phyloP scores from a whole-genome alignment of 1,139 yeast species.

The Arxiozyma slooffiae region DNA sequence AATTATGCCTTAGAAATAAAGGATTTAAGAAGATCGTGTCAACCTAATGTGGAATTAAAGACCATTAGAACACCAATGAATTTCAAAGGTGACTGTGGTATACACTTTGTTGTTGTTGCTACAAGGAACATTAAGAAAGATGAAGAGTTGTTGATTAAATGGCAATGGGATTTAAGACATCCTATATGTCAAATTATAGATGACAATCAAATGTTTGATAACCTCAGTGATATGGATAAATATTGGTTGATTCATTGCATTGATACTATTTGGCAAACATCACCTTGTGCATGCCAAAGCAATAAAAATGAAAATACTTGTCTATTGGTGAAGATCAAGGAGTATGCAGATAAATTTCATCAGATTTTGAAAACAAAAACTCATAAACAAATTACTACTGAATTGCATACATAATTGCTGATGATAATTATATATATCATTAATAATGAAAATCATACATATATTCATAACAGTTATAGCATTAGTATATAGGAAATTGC shows the following conservation, averaged over 20 bases:
- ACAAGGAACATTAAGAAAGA: slow-evolving; percentile 46
- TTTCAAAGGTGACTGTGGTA: slow-evolving; percentile 3
- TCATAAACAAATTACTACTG: not conserved
- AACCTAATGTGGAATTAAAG: slow-evolving; percentile 61
- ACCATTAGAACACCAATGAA: slow-evolving; percentile 36
- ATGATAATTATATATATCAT: not conserved
- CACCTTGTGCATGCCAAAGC: slow-evolving; percentile 57
- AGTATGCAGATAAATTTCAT: slow-evolving; percentile 26
- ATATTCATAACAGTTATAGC: not conserved
- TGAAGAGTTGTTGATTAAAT: slow-evolving; percentile 61
- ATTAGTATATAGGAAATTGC: not conserved
- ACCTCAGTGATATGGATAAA: slow-evolving; percentile 41
- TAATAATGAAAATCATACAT: no score
- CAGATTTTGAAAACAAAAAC: slow-evolving; percentile 9
- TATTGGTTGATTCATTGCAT: slow-evolving; percentile 50
- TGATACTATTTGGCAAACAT: slow-evolving; percentile 51
- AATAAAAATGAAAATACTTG: slow-evolving; percentile 36
- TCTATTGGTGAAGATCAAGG: slow-evolving; percentile 49
- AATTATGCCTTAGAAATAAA: not conserved
- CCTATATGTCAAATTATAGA: slow-evolving; percentile 51
- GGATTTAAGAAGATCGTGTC: slow-evolving; percentile 62
- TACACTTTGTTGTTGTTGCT: slow-evolving; percentile 47
- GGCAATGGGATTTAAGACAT: slow-evolving; percentile 86
- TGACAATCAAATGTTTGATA: slow-evolving; percentile 10
- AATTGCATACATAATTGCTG: not conserved